A percentile compares a stretch with the other conserved stretches of the same genome.
Evolutionary conservation across 169 alveolate genomes (phyloP).

Genomic region (Eimeria necatrix): DNA sequence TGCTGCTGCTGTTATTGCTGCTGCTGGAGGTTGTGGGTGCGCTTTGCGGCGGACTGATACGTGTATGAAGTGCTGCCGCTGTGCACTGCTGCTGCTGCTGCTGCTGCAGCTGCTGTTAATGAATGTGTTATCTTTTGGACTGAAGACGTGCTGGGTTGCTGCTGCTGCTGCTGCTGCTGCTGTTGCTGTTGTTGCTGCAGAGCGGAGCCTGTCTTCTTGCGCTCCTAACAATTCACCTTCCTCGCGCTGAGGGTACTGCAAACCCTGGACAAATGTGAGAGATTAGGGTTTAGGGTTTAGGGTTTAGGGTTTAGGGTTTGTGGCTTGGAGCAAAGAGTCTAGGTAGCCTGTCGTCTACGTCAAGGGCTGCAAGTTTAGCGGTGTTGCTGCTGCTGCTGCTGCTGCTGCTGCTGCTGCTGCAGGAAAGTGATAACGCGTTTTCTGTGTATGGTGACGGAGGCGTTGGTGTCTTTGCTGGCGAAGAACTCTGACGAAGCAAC

Average conservation of each 20-base stretch:
- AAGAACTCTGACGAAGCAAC: neutral
- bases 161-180: neutral
- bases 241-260: conserved; percentile 8
- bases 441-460: conserved; percentile 6
- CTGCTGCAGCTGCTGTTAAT: conserved; percentile 10
- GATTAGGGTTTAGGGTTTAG: conserved; percentile 2
- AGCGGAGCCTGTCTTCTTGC: conserved; percentile 7
- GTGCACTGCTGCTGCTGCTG: conserved; percentile 18
- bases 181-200: conserved; percentile 27
- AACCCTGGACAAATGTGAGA: neutral
- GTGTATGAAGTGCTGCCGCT: no score
- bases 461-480: neutral
- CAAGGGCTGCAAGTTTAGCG: neutral
- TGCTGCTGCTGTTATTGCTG: neutral
- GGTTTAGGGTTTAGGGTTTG: neutral
- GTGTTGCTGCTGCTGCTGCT: neutral
- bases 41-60: no score
- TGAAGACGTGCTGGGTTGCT: neutral
- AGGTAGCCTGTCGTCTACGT: no score
- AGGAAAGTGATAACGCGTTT: neutral
- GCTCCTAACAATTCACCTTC: conserved; percentile 24
- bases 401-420: conserved; percentile 19
- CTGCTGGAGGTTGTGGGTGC: neutral
- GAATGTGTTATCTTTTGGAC: no score
- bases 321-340: no score